Evolutionary conservation across 2,329 filamentous ascomycete genomes (phyloP), one percentile per base, ranked within the genome.

Genomic region (Aspergillus pseudoviridinutans): DNA sequence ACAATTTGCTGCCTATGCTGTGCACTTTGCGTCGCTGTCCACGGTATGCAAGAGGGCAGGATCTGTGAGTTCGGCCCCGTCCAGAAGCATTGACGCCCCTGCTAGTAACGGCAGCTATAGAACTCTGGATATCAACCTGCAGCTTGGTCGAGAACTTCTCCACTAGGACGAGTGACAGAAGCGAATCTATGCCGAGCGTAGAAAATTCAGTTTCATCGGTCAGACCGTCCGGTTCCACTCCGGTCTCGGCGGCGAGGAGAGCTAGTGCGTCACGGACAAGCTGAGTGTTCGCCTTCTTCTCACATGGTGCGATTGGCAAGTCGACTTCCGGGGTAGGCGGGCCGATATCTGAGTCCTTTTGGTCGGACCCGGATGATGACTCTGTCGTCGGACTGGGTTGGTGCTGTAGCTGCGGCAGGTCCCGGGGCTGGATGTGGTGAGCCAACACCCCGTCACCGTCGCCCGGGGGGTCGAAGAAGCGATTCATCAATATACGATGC

Each of bases 121-220:
- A 58, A 47, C 65, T 59, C 17, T 67, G 57, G 14, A 73, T 60
- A 22, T 67, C 65, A 3, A 75, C 51, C 7, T 63, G 65, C 9
- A 76, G 62, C 55, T 74, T 63, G 2, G 59, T 61, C 1, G 66
- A 53, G 51, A 76, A 70, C 51, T 71, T 72, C 47, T 70, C 68
- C 1, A 69, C 54, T 12, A 77, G 67, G 3, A 73, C 70, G 5
- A 77, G 59, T 9, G 62, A 66, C 66, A 77, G 66, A 17, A 76
- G 60, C 29, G 65, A 70, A 58, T 77, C 74, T 29, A 78, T 60
- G 4, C 73, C 73, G 1, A 75, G 53, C 20, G 67, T 61, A 25
- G 1, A 61, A 50, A 75, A 71, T 1, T 32, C 54, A 4, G 63
- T 60, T 17, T 71, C 65, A 29, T 68, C 65, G 0, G 58, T 55